phyloP scores from a whole-genome alignment of 345 rosid species.

The Stellera chamaejasme region DNA sequence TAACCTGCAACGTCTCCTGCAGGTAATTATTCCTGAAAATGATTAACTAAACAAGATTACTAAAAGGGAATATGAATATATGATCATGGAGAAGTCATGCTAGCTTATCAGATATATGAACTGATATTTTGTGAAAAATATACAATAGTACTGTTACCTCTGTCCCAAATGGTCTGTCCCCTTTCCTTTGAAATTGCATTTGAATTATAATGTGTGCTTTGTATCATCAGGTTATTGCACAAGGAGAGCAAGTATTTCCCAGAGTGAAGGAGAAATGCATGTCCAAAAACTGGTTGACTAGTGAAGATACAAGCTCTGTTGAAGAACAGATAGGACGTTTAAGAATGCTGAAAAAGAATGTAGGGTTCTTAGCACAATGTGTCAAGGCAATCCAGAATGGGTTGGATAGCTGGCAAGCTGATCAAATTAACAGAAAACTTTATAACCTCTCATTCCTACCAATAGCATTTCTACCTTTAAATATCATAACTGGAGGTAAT shows the following conservation, averaged over 20 bases:
- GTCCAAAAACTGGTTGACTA: constrained; percentile 52
- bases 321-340: constrained; percentile 74
- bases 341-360: constrained; percentile 74
- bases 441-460: constrained; percentile 88
- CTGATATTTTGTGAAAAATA: too few species aligned
- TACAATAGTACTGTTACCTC: too few species aligned
- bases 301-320: constrained; percentile 45
- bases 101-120: too few species aligned
- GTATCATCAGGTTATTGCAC: constrained; percentile 55
- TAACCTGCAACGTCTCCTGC: constrained; percentile 74
- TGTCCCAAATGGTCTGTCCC: not conserved
- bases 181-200: not conserved
- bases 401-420: constrained; percentile 84
- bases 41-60: not conserved
- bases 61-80: not conserved
- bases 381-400: constrained; percentile 82
- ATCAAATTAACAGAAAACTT: constrained; percentile 77
- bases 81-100: too few species aligned
- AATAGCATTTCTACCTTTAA: constrained; percentile 74
- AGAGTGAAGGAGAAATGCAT: constrained; percentile 77
- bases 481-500: constrained; percentile 83
- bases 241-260: constrained; percentile 90
- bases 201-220: not conserved
- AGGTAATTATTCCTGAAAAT: constrained; percentile 30
- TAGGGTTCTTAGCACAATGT: constrained; percentile 78